Evolutionary conservation across 345 rosid genomes (phyloP), one percentile per base, ranked within the genome.

Genomic region (Boechera stricta): DNA sequence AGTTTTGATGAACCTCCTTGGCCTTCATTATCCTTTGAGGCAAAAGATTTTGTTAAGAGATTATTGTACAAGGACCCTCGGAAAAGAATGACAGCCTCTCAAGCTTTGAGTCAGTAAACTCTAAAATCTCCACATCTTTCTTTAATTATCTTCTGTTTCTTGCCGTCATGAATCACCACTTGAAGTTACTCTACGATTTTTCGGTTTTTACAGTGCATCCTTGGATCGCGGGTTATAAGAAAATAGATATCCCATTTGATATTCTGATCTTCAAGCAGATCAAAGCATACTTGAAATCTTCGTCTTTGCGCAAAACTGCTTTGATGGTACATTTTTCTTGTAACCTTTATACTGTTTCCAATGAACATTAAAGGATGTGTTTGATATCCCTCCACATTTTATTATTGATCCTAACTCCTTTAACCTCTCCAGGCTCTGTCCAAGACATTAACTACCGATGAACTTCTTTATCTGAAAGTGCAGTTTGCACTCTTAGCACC

Each of bases 71-170:
- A 95, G 73, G 99, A 95, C 69, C 94, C 98, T 9, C 76, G 98
- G 51, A 95, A 85, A 80, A 81, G 99, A 79, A 88, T 91, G 92
- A 85, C 97, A 53, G 97, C 99, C 51, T 92, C 94, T 78, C 98
- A 95, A 83, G 99, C 98, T 68, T 76, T 95, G 64, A 73, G 99
- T 95, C 61, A 83, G 97, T 84, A 71, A 79, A 45, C 71, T 44
- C 11, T 35, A 12, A 15, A 1, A 42, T 6, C 29, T 47, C 13
- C 36, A 57, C 57, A 31, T 63, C 72, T 64, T 56, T 73, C 66
- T 79, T 62, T 75, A 64, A 18, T 53, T 13, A 56, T 36, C 29
- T 78, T 59, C 35, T 63, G 62, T 39, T 56, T 69, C 42, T 21
- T 10, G 44, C 28, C 45, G 7, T 62, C 38, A 41, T 68, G 60